Evolutionary conservation across 176 grass and related monocot genomes (phyloP), one percentile per base, ranked within the genome.

Genomic region (Pharus latifolius): DNA sequence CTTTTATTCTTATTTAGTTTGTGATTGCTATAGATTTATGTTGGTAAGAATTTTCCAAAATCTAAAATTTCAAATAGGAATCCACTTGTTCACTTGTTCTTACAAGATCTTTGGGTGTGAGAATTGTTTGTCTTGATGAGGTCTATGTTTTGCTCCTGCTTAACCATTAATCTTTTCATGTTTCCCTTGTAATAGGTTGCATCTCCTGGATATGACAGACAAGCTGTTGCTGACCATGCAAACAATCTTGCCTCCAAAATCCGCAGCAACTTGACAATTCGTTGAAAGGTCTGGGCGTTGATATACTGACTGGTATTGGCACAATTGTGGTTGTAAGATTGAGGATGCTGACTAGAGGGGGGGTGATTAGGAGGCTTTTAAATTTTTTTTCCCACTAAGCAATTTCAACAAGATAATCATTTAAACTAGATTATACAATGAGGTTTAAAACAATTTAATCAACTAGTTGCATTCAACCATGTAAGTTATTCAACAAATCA

Each of bases 211-310:
- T 99, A 91, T 74, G 79, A 99, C 43, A 94, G 87, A 51, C 87
- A 91, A 75, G 80, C 59, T 80, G 92, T 92, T 47, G 92, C 88
- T 49, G 88, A 96, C 76, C 92, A 96, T 73, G 92, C 92, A 82
- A 96, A 83, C 43, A 95, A 95, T 82, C 84, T 99, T 59, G 90
- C 90, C 27, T 88, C 82, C 3, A 99, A 99, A 82, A 99, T 99
- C 67, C 74, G 76, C 22, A 76, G 82, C 74, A 99, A 95, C 76
- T 70, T 99, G 82, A 99, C 96, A 99, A 99, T 72, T 99, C 96
- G 61, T 75, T 99, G 90, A 91, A 91, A 79, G 68, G 87, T 76
- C 33, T 91, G 37, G 90, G 96, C 5, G 90, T 95, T 50, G 90
- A 99, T 67, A 95, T 95, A 65, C 72, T 99, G 28, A 95, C 84